These are phyloP conservation scores for Saksenaea oblongispora DNA, from an alignment of 371 early-diverging fungal species.

Conservation along the genomic window DNA sequence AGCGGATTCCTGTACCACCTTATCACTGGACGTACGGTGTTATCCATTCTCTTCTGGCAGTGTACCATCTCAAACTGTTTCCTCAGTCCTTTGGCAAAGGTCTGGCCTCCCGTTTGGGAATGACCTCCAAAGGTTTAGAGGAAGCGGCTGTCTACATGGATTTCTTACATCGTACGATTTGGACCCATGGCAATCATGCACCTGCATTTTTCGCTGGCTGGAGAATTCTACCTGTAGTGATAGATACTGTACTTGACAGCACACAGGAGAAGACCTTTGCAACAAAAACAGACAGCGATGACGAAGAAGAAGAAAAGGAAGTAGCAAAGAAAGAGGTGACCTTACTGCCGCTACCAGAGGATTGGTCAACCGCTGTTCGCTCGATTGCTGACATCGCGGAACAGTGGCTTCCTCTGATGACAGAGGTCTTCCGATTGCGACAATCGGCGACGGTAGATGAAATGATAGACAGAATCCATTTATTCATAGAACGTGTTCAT, in stretches of 20 bases:
- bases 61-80: slow-evolving; percentile 42
- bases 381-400: slow-evolving; percentile 21
- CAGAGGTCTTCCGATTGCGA: slow-evolving; percentile 22
- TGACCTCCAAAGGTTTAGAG: slow-evolving; percentile 31
- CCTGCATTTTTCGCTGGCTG: slow-evolving; percentile 51
- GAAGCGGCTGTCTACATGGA: slow-evolving; percentile 39
- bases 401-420: slow-evolving; percentile 34
- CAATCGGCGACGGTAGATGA: slow-evolving; percentile 30
- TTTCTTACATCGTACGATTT: slow-evolving; percentile 17
- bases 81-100: slow-evolving; percentile 45
- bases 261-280: slow-evolving; percentile 16
- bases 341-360: slow-evolving; percentile 27
- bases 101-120: slow-evolving; percentile 35
- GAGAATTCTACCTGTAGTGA: slow-evolving; percentile 28
- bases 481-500: slow-evolving; percentile 6
- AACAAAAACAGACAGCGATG: background rate
- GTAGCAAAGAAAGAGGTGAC: background rate
- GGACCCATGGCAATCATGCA: slow-evolving; percentile 34
- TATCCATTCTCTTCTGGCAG: slow-evolving; percentile 37
- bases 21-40: slow-evolving; percentile 42
- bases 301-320: background rate
- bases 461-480: slow-evolving; percentile 25
- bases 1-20: slow-evolving; percentile 20
- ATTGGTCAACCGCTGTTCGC: slow-evolving; percentile 24
- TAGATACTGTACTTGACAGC: slow-evolving; percentile 28